Conservation (phyloP, 176 grass and related monocot genomes). For the Eremochloa ophiuroides region DNA sequence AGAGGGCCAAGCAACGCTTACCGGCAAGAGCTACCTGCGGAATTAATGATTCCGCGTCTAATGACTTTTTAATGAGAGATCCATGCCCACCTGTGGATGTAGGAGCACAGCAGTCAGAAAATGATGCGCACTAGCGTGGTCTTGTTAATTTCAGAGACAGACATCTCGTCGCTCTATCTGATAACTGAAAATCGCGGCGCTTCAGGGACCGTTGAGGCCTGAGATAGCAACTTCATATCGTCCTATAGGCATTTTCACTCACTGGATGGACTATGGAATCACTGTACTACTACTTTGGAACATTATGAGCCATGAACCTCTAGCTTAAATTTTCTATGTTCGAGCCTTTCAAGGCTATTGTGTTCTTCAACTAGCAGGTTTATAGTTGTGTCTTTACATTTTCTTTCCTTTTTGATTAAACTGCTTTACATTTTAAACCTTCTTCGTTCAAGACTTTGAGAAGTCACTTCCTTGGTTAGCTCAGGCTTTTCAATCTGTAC, state of each 20-base stretch:
- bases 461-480: background rate
- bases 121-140: slow-evolving; percentile 15
- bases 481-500: background rate
- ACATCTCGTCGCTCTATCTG: no score
- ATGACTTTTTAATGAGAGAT: background rate
- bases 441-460: background rate
- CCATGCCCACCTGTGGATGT: background rate
- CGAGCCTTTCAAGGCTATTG: background rate
- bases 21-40: slow-evolving; percentile 10
- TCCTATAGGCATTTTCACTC: background rate
- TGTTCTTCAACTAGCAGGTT: background rate
- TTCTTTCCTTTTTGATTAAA: no score
- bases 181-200: background rate
- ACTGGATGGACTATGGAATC: background rate
- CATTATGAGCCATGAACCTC: background rate
- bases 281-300: background rate
- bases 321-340: background rate
- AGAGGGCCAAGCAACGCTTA: background rate
- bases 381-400: no score
- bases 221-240: background rate
- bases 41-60: slow-evolving; percentile 5
- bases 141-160: slow-evolving; percentile 10
- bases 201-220: background rate
- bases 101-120: background rate
- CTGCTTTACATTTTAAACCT: background rate